These are phyloP conservation scores for Dicorynia guianensis DNA, from an alignment of 306 rosid species.

Conservation along the genomic window DNA sequence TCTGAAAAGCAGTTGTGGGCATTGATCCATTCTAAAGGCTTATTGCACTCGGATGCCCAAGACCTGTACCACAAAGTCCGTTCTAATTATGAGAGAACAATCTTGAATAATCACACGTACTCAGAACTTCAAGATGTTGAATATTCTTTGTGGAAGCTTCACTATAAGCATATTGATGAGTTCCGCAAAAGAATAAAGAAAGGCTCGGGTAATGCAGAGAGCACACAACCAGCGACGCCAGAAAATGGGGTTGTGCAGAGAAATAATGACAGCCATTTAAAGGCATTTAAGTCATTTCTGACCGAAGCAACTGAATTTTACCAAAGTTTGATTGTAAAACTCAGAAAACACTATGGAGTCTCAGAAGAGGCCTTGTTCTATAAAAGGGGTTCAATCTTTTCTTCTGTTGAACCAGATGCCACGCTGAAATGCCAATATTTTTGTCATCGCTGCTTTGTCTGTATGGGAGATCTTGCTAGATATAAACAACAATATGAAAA, in stretches of 20 bases:
- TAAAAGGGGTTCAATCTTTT: conserved; percentile 31
- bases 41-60: conserved; percentile 53
- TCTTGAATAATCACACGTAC: conserved; percentile 44
- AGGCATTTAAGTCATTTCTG: conserved; percentile 58
- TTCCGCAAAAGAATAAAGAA: conserved; percentile 68
- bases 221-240: conserved; percentile 27
- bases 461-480: conserved; percentile 79
- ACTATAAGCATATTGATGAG: conserved; percentile 77
- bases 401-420: conserved; percentile 47
- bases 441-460: conserved; percentile 73
- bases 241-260: conserved; percentile 36
- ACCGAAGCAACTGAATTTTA: conserved; percentile 65
- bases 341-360: conserved; percentile 50
- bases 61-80: conserved; percentile 54
- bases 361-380: conserved; percentile 50
- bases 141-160: conserved; percentile 77
- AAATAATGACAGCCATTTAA: conserved; percentile 38
- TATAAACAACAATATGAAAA: conserved; percentile 69
- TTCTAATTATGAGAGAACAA: conserved; percentile 55
- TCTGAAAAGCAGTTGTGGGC: conserved; percentile 55
- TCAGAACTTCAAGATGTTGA: conserved; percentile 70
- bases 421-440: conserved; percentile 57
- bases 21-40: conserved; percentile 53
- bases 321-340: conserved; percentile 58
- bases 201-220: conserved; percentile 48